A percentile compares a stretch with the other conserved stretches of the same genome.
These are phyloP conservation scores for Acacia acuminata DNA, from an alignment of 306 rosid genomes.

Conservation along the genomic window DNA sequence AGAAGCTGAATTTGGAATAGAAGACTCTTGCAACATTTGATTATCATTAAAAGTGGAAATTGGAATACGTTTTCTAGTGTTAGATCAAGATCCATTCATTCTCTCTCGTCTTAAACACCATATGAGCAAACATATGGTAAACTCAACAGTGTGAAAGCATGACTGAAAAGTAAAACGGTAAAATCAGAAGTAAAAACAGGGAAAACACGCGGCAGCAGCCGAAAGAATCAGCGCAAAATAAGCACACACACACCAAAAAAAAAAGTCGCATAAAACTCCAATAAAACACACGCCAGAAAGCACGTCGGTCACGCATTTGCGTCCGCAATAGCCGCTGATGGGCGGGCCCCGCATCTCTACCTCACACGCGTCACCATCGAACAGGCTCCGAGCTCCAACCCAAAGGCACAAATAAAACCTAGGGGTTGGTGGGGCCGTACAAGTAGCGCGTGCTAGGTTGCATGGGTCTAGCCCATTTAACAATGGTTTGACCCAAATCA, in stretches of 20 bases:
- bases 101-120: neutral
- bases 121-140: neutral
- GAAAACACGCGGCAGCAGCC: neutral
- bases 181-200: neutral
- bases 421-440: constrained; percentile 9
- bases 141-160: neutral
- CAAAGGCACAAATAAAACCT: neutral
- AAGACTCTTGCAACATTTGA: too few relatives aligned
- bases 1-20: neutral
- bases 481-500: constrained; percentile 39
- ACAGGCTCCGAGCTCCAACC: neutral
- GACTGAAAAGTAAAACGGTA: neutral
- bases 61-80: neutral
- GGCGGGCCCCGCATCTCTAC: neutral
- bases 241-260: neutral
- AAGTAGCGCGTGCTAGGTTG: constrained; percentile 47
- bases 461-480: constrained; percentile 44
- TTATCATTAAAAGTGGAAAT: too few relatives aligned
- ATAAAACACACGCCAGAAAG: constrained; percentile 34
- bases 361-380: neutral
- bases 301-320: constrained; percentile 46
- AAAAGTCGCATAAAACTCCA: neutral
- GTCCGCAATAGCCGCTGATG: constrained; percentile 34
- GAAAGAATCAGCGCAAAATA: constrained; percentile 13
- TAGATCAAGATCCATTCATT: neutral